Percentiles rank a stretch among this genome's conserved stretches.
Conservation (phyloP, 2,329 filamentous ascomycete genomes). For the Neophaeococcomyces aloes region DNA sequence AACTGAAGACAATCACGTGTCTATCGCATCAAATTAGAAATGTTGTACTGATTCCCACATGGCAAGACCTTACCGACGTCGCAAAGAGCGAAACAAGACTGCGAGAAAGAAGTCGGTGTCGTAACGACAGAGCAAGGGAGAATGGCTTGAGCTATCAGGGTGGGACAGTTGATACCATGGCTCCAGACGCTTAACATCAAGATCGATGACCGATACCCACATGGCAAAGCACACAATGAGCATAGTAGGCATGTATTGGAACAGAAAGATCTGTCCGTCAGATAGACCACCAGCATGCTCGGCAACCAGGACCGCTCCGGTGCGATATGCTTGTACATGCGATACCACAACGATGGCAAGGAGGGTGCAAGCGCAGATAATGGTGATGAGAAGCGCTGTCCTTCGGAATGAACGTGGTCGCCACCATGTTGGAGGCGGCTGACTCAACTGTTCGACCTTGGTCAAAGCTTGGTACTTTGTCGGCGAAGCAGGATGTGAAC, state of each 20-base stretch:
- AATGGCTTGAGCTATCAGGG: too few species aligned
- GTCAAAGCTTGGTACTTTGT: too few species aligned
- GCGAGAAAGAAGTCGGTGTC: conserved; percentile 5
- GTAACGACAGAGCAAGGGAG: background rate
- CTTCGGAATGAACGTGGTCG: too few species aligned
- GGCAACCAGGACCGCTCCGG: background rate
- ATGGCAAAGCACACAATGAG: conserved; percentile 47
- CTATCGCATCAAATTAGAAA: too few species aligned
- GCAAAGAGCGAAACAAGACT: conserved; percentile 1
- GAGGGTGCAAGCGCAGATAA: background rate
- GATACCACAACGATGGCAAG: background rate
- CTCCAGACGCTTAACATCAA: conserved; percentile 49
- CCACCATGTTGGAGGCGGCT: too few species aligned
- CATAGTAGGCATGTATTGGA: conserved; percentile 45
- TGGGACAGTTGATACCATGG: conserved; percentile 49
- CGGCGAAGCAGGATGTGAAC: too few species aligned
- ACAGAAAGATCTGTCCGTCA: conserved; percentile 27
- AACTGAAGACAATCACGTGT: conserved; percentile 1
- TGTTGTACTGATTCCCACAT: too few species aligned
- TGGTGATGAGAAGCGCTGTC: too few species aligned
- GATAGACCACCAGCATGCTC: conserved; percentile 28
- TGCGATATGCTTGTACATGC: background rate
- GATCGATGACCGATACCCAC: conserved; percentile 49
- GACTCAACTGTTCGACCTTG: too few species aligned
- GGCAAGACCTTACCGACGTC: conserved; percentile 7